Conservation (phyloP, 768 basidiomycete genomes). For the Kwoniella mangroviensis region DNA sequence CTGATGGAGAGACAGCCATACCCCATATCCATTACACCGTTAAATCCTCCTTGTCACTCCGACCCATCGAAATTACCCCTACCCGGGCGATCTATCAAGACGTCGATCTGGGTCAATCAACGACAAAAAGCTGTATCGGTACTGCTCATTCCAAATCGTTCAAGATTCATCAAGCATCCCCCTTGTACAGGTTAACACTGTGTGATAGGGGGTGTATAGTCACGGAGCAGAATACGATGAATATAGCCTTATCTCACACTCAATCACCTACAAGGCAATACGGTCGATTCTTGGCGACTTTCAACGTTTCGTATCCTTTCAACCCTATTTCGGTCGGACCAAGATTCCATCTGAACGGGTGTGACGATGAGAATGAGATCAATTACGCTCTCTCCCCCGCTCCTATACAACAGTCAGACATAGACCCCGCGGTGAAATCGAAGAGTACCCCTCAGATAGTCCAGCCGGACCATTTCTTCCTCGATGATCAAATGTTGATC, state of each 20-base stretch:
- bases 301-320: constrained; percentile 22
- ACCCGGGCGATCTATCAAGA: constrained; percentile 7
- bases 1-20: constrained; percentile 8
- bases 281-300: constrained; percentile 22
- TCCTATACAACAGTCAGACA: constrained; percentile 11
- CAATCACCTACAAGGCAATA: constrained; percentile 14
- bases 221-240: constrained; percentile 18
- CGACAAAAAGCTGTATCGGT: constrained; percentile 9
- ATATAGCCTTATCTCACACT: constrained; percentile 16
- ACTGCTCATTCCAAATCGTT: constrained; percentile 5
- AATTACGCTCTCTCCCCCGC: constrained; percentile 21
- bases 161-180: constrained; percentile 24
- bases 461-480: constrained; percentile 26
- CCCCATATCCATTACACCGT: constrained; percentile 27
- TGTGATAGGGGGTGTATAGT: constrained; percentile 25
- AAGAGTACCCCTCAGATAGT: constrained; percentile 1
- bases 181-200: constrained; percentile 24
- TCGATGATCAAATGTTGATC: constrained; percentile 28
- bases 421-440: not conserved
- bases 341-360: constrained; percentile 15
- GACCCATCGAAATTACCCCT: constrained; percentile 9
- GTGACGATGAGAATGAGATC: constrained; percentile 17
- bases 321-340: constrained; percentile 29
- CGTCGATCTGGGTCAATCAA: not conserved
- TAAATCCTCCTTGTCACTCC: constrained; percentile 15